A percentile compares a stretch with the other conserved stretches of the same genome.
Evolutionary conservation across 768 basidiomycete genomes (phyloP).

Genomic region (Arthromyces matolae): DNA sequence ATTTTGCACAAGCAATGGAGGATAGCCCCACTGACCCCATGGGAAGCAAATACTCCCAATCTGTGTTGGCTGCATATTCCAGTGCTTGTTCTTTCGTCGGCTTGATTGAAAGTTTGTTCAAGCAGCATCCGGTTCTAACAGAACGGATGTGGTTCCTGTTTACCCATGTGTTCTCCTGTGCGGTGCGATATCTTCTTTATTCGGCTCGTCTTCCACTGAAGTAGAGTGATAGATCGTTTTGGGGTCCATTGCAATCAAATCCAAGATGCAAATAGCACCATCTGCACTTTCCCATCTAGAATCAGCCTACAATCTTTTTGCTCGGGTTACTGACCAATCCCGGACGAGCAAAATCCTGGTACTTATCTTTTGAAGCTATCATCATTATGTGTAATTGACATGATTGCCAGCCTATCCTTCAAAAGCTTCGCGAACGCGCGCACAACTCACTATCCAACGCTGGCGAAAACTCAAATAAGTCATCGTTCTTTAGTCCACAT

Average conservation of each 20-base stretch:
- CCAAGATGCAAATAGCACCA: constrained; percentile 58
- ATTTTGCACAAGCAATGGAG: constrained; percentile 67
- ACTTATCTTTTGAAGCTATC: constrained; percentile 21
- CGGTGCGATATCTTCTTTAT: constrained; percentile 37
- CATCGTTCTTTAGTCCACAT: constrained; percentile 34
- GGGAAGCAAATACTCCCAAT: constrained; percentile 64
- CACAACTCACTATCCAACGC: constrained; percentile 35
- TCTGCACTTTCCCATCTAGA: constrained; percentile 70
- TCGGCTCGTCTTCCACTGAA: background rate
- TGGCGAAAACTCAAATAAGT: constrained; percentile 24
- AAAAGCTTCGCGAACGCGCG: constrained; percentile 53
- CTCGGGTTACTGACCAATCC: constrained; percentile 47
- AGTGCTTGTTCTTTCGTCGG: constrained; percentile 69
- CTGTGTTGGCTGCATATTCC: constrained; percentile 66
- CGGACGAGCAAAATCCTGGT: constrained; percentile 60
- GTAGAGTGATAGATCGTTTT: constrained; percentile 52
- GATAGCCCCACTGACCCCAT: constrained; percentile 62
- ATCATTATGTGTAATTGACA: constrained; percentile 1
- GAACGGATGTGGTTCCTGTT: constrained; percentile 73
- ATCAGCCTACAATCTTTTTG: constrained; percentile 55
- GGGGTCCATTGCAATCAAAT: constrained; percentile 64
- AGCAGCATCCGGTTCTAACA: constrained; percentile 61
- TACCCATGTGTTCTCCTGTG: constrained; percentile 69
- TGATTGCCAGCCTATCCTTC: constrained; percentile 51
- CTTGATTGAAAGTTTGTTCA: constrained; percentile 58